A percentile compares a stretch with the other conserved stretches of the same genome.
Conservation (phyloP, 208 protist species). For the Trypanosoma lewisi region DNA sequence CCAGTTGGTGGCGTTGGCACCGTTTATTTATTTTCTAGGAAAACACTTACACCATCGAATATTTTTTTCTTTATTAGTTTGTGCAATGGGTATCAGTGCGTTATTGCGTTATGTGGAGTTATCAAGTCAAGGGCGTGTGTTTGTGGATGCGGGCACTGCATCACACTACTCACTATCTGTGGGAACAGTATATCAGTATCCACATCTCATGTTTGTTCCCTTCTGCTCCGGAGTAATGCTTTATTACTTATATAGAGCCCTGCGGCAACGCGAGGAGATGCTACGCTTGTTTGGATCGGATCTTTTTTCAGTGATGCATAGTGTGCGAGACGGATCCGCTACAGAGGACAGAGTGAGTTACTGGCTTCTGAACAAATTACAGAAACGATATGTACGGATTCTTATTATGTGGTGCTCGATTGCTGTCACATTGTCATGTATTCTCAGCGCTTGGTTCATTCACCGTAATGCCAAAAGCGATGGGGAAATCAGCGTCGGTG, state of each 20-base stretch:
- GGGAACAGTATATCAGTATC: constrained; percentile 23
- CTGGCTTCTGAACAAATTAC: constrained; percentile 23
- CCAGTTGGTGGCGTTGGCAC: constrained; percentile 24
- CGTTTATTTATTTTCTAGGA: constrained; percentile 24
- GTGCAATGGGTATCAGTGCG: constrained; percentile 11
- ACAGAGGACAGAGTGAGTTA: constrained; percentile 26
- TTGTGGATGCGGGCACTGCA: neutral
- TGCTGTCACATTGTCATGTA: constrained; percentile 8
- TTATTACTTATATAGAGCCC: constrained; percentile 23
- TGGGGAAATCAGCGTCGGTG: neutral
- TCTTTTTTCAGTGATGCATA: constrained; percentile 17
- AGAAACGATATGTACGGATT: constrained; percentile 17
- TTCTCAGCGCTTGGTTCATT: constrained; percentile 14
- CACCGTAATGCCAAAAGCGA: constrained; percentile 6
- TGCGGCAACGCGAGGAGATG: constrained; percentile 21
- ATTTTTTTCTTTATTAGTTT: constrained; percentile 10
- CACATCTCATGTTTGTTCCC: constrained; percentile 30
- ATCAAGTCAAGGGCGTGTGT: neutral
- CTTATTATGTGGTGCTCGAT: constrained; percentile 20
- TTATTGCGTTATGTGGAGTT: constrained; percentile 19
- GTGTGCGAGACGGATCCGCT: neutral
- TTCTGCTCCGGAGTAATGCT: constrained; percentile 25
- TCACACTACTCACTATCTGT: constrained; percentile 19
- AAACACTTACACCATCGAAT: constrained; percentile 19
- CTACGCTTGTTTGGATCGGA: constrained; percentile 27